Evolutionary conservation across 2,329 filamentous ascomycete species (phyloP).

Genomic region (Tolypocladium paradoxum): DNA sequence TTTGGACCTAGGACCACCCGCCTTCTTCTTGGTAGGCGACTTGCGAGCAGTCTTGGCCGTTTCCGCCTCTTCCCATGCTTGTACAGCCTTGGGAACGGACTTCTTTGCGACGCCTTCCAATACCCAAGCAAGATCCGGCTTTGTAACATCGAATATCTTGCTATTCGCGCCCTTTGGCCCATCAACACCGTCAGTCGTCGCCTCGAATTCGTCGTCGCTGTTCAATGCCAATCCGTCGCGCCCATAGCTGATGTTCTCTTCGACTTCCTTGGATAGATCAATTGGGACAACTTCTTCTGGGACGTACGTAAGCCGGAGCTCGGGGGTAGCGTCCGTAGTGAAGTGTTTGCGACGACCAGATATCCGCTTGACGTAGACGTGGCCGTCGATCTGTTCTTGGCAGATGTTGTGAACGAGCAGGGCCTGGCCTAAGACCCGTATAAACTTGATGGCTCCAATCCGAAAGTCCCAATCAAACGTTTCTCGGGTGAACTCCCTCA

Average conservation of each 20-base stretch:
- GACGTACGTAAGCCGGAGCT: conserved; percentile 68
- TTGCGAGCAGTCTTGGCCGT: conserved; percentile 11
- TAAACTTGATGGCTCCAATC: conserved; percentile 72
- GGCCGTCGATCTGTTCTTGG: conserved; percentile 7
- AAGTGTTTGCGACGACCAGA: conserved; percentile 58
- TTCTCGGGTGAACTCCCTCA: conserved; percentile 66
- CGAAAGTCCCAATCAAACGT: conserved; percentile 80
- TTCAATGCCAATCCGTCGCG: conserved; percentile 49
- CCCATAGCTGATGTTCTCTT: conserved; percentile 41
- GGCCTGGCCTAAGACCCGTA: conserved; percentile 67
- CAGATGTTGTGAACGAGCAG: conserved; percentile 53
- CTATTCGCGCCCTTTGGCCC: conserved; percentile 7
- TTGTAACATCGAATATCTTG: conserved; percentile 52
- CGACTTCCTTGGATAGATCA: conserved; percentile 61
- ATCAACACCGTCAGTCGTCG: conserved; percentile 20
- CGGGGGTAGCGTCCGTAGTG: conserved; percentile 62
- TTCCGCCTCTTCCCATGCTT: conserved; percentile 16
- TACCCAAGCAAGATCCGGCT: conserved; percentile 39
- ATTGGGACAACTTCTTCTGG: conserved; percentile 70
- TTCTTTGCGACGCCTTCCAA: conserved; percentile 22
- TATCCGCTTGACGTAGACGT: conserved; percentile 53
- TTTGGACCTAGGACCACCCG: conserved; percentile 6
- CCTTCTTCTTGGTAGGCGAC: conserved; percentile 13
- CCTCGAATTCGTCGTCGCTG: conserved; percentile 54
- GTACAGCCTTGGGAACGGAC: conserved; percentile 13